Conservation (phyloP, 495 filamentous ascomycete genomes). For the Neurospora sp. region DNA sequence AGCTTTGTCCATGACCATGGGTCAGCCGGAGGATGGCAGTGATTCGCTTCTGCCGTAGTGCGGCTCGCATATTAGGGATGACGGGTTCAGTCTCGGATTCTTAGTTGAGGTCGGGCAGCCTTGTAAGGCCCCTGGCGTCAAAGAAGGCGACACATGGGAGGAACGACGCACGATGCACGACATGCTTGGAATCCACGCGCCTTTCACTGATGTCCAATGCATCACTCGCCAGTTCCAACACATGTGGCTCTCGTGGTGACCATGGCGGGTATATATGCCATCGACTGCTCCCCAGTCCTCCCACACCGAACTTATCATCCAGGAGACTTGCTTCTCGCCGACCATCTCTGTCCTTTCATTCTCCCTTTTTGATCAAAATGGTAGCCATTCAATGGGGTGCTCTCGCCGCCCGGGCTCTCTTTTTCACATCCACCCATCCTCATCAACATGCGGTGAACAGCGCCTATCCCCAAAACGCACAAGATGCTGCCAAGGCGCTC, state of each 20-base stretch:
- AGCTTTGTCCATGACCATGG: not conserved
- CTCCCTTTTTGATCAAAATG: conserved; percentile 9
- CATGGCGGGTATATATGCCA: not conserved
- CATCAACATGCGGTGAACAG: conserved; percentile 3
- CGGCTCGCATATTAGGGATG: not conserved
- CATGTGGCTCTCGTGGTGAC: not conserved
- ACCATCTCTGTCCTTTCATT: not conserved
- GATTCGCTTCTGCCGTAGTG: not conserved
- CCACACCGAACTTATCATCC: not conserved
- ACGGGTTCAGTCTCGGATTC: not conserved
- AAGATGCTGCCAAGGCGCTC: conserved; percentile 38
- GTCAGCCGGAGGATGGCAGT: not conserved
- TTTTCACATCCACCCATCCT: conserved; percentile 24
- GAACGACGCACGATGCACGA: not conserved
- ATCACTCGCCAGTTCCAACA: not conserved
- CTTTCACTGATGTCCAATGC: not conserved
- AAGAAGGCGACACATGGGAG: not conserved
- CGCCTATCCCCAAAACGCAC: conserved; percentile 30
- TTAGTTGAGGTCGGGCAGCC: conserved; percentile 1
- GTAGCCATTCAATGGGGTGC: conserved; percentile 23
- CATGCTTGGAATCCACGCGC: not conserved
- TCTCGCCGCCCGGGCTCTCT: conserved; percentile 28
- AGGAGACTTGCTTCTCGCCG: not conserved
- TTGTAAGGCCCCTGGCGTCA: conserved; percentile 1
- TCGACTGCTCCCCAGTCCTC: not conserved